These are phyloP conservation scores for Flaveria bidentis DNA, from an alignment of 129 eudicot genomes.

Conservation along the genomic window DNA sequence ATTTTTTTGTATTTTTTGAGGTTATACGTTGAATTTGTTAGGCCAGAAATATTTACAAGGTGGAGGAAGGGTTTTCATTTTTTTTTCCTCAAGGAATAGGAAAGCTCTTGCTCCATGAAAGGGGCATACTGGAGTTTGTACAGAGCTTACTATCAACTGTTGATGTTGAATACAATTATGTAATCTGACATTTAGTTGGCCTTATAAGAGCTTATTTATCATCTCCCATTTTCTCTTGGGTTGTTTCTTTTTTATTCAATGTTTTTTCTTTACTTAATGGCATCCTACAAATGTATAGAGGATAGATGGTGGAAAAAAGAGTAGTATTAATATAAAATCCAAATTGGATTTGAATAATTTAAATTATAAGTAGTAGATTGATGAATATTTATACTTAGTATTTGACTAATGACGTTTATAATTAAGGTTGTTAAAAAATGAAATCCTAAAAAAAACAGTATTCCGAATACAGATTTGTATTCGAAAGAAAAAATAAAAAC, in stretches of 20 bases:
- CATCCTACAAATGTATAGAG: no score
- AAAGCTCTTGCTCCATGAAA: slow-evolving; percentile 28
- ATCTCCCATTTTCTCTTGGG: background rate
- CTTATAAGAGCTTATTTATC: slow-evolving; percentile 9
- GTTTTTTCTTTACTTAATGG: no score
- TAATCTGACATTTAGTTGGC: slow-evolving; percentile 25
- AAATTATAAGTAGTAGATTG: no score
- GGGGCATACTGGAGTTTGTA: slow-evolving; percentile 31
- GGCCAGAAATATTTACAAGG: slow-evolving; percentile 3
- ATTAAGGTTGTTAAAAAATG: no score
- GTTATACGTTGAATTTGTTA: background rate
- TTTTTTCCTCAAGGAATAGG: slow-evolving; percentile 22
- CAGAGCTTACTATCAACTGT: slow-evolving; percentile 33
- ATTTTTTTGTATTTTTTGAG: background rate
- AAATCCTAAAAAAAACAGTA: no score
- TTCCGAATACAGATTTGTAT: no score
- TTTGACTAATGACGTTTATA: no score
- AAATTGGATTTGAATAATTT: no score
- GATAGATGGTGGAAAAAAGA: no score
- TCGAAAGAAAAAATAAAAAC: no score
- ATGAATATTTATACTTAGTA: no score
- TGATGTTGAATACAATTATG: slow-evolving; percentile 26
- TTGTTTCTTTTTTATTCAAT: background rate
- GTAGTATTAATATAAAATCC: no score
- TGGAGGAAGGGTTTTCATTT: slow-evolving; percentile 27